Conservation (phyloP, 192 early-diverging fungal species). For the Backusella sp. region DNA sequence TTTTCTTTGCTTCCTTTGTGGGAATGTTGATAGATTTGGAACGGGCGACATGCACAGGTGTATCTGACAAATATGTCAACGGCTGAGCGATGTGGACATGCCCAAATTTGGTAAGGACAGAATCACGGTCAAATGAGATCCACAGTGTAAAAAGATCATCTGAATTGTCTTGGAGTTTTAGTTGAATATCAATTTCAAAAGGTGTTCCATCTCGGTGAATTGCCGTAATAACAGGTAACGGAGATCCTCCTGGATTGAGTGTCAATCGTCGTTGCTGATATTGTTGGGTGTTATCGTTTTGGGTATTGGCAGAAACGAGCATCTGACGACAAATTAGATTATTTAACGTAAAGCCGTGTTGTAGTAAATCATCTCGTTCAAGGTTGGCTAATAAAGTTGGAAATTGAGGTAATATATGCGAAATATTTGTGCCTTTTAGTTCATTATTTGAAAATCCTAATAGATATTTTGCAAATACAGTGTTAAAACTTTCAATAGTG, state of each 20-base stretch:
- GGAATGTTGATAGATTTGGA: conserved; percentile 17
- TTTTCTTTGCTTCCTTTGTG: neutral
- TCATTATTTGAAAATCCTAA: conserved; percentile 55
- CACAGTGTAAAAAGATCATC: conserved; percentile 54
- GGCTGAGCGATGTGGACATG: neutral
- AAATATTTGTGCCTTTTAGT: conserved; percentile 45
- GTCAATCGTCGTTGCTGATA: neutral
- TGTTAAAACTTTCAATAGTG: conserved; percentile 53
- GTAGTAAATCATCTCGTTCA: conserved; percentile 32
- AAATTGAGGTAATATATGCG: conserved; percentile 58
- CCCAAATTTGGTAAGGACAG: conserved; percentile 18
- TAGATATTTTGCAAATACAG: conserved; percentile 59
- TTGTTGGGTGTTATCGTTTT: neutral
- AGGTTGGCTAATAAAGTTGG: conserved; percentile 42
- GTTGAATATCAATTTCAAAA: conserved; percentile 57
- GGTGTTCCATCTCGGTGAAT: conserved; percentile 60
- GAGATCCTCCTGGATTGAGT: neutral
- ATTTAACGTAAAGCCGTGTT: conserved; percentile 22
- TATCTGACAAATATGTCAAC: neutral
- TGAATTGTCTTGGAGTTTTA: conserved; percentile 50
- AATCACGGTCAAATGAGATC: conserved; percentile 58
- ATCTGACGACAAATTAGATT: conserved; percentile 29
- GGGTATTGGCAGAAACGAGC: neutral
- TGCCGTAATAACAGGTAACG: conserved; percentile 45
- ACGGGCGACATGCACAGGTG: neutral